Conservation (phyloP, 106 monocot genomes). For the Dioscorea alata region DNA sequence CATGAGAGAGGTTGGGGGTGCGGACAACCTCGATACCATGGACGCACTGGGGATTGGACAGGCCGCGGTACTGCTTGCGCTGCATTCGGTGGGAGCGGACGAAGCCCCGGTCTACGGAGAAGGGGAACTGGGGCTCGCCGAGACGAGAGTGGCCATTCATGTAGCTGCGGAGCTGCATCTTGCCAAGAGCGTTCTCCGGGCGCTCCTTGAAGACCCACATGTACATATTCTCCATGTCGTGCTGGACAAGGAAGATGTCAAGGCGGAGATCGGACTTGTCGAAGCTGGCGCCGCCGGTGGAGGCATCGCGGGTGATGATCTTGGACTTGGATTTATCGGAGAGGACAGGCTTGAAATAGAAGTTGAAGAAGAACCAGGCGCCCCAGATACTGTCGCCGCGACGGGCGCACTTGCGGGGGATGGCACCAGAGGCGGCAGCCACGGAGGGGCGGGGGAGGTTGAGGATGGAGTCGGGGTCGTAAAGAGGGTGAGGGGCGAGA, state of each 20-base stretch:
- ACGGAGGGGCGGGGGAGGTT: neutral
- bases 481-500: slow-evolving; percentile 1
- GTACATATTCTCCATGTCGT: slow-evolving; percentile 64
- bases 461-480: neutral
- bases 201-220: slow-evolving; percentile 65
- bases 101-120: slow-evolving; percentile 36
- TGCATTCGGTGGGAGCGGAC: slow-evolving; percentile 46
- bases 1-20: slow-evolving; percentile 18
- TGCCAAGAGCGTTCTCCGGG: slow-evolving; percentile 44
- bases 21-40: slow-evolving; percentile 46
- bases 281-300: slow-evolving; percentile 19
- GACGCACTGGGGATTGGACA: slow-evolving; percentile 51
- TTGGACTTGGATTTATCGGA: slow-evolving; percentile 44
- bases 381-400: slow-evolving; percentile 41
- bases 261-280: slow-evolving; percentile 39
- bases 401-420: slow-evolving; percentile 18
- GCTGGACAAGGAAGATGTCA: slow-evolving; percentile 53
- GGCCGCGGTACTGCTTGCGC: slow-evolving; percentile 47
- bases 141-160: slow-evolving; percentile 53
- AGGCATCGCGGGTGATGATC: slow-evolving; percentile 17
- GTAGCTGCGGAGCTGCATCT: slow-evolving; percentile 61
- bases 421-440: neutral
- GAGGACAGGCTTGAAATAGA: slow-evolving; percentile 42
- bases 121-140: slow-evolving; percentile 44
- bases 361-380: slow-evolving; percentile 54